phyloP scores from a whole-genome alignment of 2,329 filamentous ascomycete genomes.

The Cordyceps farinosa region DNA sequence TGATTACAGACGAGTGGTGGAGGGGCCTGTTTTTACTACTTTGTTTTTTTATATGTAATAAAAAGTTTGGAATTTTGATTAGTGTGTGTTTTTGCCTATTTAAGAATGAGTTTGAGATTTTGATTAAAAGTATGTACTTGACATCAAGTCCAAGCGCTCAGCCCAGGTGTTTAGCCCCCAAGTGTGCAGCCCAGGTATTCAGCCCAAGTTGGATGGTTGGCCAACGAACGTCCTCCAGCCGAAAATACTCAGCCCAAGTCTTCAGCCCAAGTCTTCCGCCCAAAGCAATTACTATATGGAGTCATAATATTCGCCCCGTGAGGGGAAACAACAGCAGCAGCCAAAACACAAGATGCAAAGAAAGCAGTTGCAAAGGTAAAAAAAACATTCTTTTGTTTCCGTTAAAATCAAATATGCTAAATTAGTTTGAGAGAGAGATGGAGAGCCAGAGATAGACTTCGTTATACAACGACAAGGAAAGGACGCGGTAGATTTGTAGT shows the following conservation, averaged over 20 bases:
- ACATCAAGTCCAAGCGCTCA: no score
- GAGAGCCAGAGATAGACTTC: neutral
- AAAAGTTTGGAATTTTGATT: no score
- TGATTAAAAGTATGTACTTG: no score
- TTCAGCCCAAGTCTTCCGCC: neutral
- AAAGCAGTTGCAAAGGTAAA: neutral
- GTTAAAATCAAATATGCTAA: conserved; percentile 20
- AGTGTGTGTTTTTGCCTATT: no score
- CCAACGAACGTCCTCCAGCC: no score
- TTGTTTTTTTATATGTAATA: neutral
- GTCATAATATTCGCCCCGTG: no score
- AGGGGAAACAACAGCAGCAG: neutral
- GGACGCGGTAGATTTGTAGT: conserved; percentile 25
- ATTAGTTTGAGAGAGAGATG: conserved; percentile 19
- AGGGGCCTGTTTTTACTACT: neutral
- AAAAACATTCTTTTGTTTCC: neutral
- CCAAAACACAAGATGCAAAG: neutral
- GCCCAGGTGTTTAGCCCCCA: no score
- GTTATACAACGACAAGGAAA: conserved; percentile 18
- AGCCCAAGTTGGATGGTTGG: no score
- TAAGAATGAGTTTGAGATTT: no score
- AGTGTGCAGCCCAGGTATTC: neutral
- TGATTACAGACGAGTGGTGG: no score
- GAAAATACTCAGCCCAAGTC: neutral
- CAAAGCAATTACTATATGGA: no score